Evolutionary conservation across 495 filamentous ascomycete genomes (phyloP).

Genomic region (Hypoxylon lienhwacheense): DNA sequence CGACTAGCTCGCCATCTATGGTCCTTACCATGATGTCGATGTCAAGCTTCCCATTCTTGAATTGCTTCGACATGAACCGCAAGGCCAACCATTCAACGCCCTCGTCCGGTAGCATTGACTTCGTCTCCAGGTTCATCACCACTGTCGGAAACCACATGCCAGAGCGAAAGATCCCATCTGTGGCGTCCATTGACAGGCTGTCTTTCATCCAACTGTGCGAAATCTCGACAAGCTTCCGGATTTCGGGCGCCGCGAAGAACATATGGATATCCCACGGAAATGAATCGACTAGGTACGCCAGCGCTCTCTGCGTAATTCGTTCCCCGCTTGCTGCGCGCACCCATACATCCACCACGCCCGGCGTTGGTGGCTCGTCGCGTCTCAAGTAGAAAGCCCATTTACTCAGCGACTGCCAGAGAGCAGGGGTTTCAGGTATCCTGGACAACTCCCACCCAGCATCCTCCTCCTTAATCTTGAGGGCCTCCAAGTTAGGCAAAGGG

Average conservation of each 20-base stretch:
- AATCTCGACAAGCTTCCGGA: no score
- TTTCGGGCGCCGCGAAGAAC: constrained; percentile 15
- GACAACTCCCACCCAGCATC: not conserved
- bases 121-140: constrained; percentile 65
- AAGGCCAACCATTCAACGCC: constrained; percentile 68
- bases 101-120: constrained; percentile 60
- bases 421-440: not conserved
- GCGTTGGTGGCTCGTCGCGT: constrained; percentile 47
- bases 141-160: constrained; percentile 75
- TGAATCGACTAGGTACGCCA: constrained; percentile 64
- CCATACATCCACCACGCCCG: constrained; percentile 64
- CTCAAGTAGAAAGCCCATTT: not conserved
- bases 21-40: constrained; percentile 62
- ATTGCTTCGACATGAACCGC: constrained; percentile 55
- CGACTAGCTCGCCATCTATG: constrained; percentile 58
- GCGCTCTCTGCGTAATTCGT: constrained; percentile 55
- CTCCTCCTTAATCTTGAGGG: not conserved
- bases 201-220: no score
- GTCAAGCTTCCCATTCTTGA: constrained; percentile 65
- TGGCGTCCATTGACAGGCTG: no score
- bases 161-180: constrained; percentile 39
- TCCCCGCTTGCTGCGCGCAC: constrained; percentile 55
- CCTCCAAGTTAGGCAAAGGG: not conserved
- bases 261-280: constrained; percentile 44
- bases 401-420: not conserved